phyloP scores from a whole-genome alignment of 306 rosid species.

The Quercus parvula region DNA sequence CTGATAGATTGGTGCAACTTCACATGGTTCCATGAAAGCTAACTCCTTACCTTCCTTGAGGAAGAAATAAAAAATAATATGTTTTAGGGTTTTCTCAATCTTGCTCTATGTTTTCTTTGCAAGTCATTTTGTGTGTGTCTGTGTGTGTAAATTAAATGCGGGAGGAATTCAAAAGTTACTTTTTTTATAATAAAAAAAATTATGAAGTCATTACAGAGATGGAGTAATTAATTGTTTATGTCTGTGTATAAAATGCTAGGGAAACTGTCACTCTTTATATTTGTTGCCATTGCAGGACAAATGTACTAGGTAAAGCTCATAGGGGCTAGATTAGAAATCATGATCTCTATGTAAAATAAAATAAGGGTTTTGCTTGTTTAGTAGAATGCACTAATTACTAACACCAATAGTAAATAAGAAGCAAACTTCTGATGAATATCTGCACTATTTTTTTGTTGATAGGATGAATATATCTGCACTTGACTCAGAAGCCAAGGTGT shows the following conservation, averaged over 20 bases:
- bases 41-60: not conserved
- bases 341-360: not conserved
- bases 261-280: not conserved
- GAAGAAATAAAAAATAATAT: conserved; percentile 8
- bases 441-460: not conserved
- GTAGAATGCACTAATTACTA: not conserved
- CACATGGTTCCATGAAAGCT: not conserved
- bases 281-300: not conserved
- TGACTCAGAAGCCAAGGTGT: not conserved
- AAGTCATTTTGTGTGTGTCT: not conserved
- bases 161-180: not conserved
- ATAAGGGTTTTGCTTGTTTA: not conserved
- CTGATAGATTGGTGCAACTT: not conserved
- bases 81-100: conserved; percentile 1
- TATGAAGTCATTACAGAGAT: not conserved
- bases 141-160: not conserved
- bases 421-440: not conserved
- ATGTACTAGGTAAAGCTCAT: not conserved
- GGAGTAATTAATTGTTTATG: not conserved
- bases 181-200: not conserved
- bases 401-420: not conserved
- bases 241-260: not conserved
- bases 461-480: not conserved
- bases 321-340: not conserved
- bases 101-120: not conserved